A percentile compares a stretch with the other conserved stretches of the same genome.
These are phyloP conservation scores for Angomonas ambiguus DNA, from an alignment of 208 protist genomes.

Conservation along the genomic window DNA sequence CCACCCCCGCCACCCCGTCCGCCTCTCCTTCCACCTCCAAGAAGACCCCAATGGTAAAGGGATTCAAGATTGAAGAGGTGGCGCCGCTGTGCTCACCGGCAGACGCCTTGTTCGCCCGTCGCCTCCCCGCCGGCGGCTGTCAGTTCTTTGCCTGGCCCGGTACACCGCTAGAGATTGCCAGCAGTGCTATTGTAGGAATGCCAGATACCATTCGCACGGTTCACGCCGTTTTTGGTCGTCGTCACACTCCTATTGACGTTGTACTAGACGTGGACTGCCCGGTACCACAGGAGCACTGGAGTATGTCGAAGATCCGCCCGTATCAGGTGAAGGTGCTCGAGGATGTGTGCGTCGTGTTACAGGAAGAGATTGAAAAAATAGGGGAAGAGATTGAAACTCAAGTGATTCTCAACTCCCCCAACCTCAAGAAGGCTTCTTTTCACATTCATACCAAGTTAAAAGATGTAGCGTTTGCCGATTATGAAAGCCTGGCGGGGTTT, in stretches of 20 bases:
- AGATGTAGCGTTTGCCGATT: conserved; percentile 83
- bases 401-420: conserved; percentile 85
- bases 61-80: conserved; percentile 79
- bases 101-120: conserved; percentile 80
- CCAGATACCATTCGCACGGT: conserved; percentile 84
- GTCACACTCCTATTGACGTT: conserved; percentile 66
- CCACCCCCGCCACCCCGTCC: not conserved
- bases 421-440: conserved; percentile 87
- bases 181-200: conserved; percentile 73
- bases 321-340: conserved; percentile 78
- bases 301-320: conserved; percentile 57
- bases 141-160: conserved; percentile 90
- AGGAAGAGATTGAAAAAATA: conserved; percentile 64
- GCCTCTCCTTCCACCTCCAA: conserved; percentile 3
- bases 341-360: conserved; percentile 46
- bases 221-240: conserved; percentile 77
- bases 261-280: conserved; percentile 84
- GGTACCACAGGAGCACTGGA: conserved; percentile 83
- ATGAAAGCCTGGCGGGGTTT: conserved; percentile 75
- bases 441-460: conserved; percentile 84
- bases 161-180: conserved; percentile 58
- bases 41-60: conserved; percentile 83
- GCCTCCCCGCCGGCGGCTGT: conserved; percentile 70
- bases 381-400: conserved; percentile 73
- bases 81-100: conserved; percentile 34